Conservation (phyloP, 441 rosid species). For the Bruguiera hainesii region DNA sequence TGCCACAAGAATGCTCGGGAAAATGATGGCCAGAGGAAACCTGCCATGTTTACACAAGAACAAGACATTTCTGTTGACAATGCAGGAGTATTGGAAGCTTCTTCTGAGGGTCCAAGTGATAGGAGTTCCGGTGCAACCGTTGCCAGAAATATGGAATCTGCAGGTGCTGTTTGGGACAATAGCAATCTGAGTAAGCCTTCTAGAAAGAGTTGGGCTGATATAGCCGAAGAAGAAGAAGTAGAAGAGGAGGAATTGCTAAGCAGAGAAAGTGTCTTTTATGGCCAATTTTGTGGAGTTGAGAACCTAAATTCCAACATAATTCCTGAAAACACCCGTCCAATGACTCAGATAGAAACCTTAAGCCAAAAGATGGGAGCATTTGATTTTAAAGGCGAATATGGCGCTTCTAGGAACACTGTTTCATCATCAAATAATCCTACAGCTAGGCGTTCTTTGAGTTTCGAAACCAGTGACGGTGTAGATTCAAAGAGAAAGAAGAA, state of each 20-base stretch:
- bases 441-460: slow-evolving; percentile 31
- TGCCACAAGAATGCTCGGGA: slow-evolving; percentile 7
- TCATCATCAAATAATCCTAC: slow-evolving; percentile 24
- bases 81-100: slow-evolving; percentile 2
- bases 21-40: slow-evolving; percentile 5
- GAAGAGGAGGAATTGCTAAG: slow-evolving; percentile 22
- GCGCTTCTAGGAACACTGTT: slow-evolving; percentile 11
- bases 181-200: background rate
- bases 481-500: slow-evolving; percentile 23
- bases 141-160: background rate
- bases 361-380: slow-evolving; percentile 28
- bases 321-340: slow-evolving; percentile 16
- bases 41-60: background rate
- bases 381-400: slow-evolving; percentile 22
- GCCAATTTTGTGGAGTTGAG: slow-evolving; percentile 33
- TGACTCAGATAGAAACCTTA: slow-evolving; percentile 25
- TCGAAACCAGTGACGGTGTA: slow-evolving; percentile 15
- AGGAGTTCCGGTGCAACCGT: background rate
- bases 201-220: slow-evolving; percentile 78
- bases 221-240: slow-evolving; percentile 56
- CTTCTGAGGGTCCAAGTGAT: background rate
- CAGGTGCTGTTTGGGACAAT: background rate
- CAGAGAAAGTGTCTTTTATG: slow-evolving; percentile 12
- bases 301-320: slow-evolving; percentile 41
- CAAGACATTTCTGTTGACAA: background rate